These are phyloP conservation scores for Tylopilus sp. DNA, from an alignment of 768 basidiomycete genomes.

Conservation along the genomic window DNA sequence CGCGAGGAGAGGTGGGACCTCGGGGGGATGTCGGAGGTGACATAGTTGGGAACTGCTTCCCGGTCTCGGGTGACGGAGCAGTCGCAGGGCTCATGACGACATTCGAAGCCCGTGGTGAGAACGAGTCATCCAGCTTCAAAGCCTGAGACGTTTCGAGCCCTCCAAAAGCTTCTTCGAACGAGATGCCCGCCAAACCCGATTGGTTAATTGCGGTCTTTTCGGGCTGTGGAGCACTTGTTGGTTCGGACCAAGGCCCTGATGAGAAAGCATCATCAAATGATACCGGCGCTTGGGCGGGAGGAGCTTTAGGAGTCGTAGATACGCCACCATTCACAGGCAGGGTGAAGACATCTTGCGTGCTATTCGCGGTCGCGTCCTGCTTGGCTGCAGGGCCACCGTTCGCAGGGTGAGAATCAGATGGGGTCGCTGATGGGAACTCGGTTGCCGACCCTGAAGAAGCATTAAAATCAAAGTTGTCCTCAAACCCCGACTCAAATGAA, in stretches of 20 bases:
- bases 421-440: constrained; percentile 28
- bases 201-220: constrained; percentile 15
- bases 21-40: constrained; percentile 42
- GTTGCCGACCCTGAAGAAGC: constrained; percentile 36
- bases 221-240: constrained; percentile 7
- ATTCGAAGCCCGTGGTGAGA: constrained; percentile 35
- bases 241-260: constrained; percentile 16
- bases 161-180: constrained; percentile 59
- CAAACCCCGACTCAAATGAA: constrained; percentile 64
- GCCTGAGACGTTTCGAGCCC: constrained; percentile 38
- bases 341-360: constrained; percentile 9
- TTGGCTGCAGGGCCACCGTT: constrained; percentile 24
- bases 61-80: constrained; percentile 13
- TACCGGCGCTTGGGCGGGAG: constrained; percentile 23
- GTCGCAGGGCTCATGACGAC: constrained; percentile 24
- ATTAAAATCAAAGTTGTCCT: constrained; percentile 64
- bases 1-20: constrained; percentile 29
- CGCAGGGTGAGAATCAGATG: constrained; percentile 15
- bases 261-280: constrained; percentile 51
- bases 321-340: constrained; percentile 11
- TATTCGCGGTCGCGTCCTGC: constrained; percentile 8
- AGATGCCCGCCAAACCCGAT: constrained; percentile 22
- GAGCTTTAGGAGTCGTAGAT: constrained; percentile 7
- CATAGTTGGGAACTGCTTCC: constrained; percentile 36
- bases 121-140: constrained; percentile 39